Evolutionary conservation across 2,329 filamentous ascomycete species (phyloP), one percentile per base, ranked within the genome.

Genomic region (Rutstroemia sp.): DNA sequence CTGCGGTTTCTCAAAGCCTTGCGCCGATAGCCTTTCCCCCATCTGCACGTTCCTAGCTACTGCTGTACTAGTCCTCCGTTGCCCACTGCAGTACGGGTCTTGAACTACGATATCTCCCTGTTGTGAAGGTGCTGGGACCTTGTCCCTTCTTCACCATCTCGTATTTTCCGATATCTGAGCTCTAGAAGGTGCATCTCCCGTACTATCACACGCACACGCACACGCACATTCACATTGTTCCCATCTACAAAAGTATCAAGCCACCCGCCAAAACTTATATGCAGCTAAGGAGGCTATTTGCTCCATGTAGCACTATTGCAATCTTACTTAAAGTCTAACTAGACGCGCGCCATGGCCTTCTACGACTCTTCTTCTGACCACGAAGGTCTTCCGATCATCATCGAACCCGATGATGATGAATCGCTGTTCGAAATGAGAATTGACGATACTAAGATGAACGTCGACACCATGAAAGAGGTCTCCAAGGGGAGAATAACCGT

Each of bases 391-490:
- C 62, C 63, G 19, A 62, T 63, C 27, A 54, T 63, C 23, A 57
- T 64, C 54, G 54, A 62, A 48, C 60, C 62, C 14, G 58, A 60
- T 38, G 46, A 58, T 37, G 48, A 39, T 53, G 42, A 50, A n/a
- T 59, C 58, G 45, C 49, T 17, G 21, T 44, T 54, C 46, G 48
- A 48, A 10, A 41, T 51, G 9, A 25, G 41, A 17, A 50, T 54
- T 48, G 51, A 58, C 16, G 47, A 58, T 19, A 56, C 56, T 16
- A 61, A 52, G 25, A 45, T 55, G 30, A 54, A 57, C 51, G 53
- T 61, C 42, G 61, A 63, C 48, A 64, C 59, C 3, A 66, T 65
- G 63, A 63, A 66, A 45, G 62, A 64, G 37, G 58, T 65, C 47
- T 30, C 37, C 12, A 54, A 2, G 45, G 48, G 17, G 37, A 50